Evolutionary conservation across 768 basidiomycete genomes (phyloP).

Genomic region (Boletus bicolor): DNA sequence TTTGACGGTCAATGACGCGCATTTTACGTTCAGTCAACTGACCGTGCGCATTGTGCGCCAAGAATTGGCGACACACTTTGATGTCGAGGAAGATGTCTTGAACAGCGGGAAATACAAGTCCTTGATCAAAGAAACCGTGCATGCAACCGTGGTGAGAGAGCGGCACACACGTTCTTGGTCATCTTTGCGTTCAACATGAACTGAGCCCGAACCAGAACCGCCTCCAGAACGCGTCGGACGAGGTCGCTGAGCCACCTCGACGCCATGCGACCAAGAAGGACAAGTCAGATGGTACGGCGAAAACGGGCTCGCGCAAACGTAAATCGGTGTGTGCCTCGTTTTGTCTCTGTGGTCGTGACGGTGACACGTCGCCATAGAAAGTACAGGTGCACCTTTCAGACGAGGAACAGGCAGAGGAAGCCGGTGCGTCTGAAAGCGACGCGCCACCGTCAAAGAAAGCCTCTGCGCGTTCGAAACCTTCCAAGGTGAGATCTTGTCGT

Average conservation of each 20-base stretch:
- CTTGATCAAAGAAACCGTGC: constrained; percentile 38
- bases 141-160: constrained; percentile 12
- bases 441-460: constrained; percentile 9
- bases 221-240: constrained; percentile 10
- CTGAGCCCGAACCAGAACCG: constrained; percentile 3
- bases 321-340: constrained; percentile 8
- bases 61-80: constrained; percentile 45
- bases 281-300: constrained; percentile 1
- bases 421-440: not conserved
- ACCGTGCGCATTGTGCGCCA: constrained; percentile 52
- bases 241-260: not conserved
- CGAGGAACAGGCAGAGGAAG: not conserved
- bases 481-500: constrained; percentile 7
- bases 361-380: constrained; percentile 1
- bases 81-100: constrained; percentile 43
- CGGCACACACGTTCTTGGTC: not conserved
- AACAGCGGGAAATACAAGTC: constrained; percentile 43
- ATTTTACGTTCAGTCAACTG: constrained; percentile 21
- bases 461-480: constrained; percentile 5
- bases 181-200: not conserved
- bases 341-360: not conserved
- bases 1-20: not conserved
- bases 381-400: not conserved
- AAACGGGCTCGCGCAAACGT: constrained; percentile 8
- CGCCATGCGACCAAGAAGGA: constrained; percentile 7